A percentile compares a stretch with the other conserved stretches of the same genome.
These are phyloP conservation scores for Millerago galiae DNA, from an alignment of 805 yeast species.

Conservation along the genomic window DNA sequence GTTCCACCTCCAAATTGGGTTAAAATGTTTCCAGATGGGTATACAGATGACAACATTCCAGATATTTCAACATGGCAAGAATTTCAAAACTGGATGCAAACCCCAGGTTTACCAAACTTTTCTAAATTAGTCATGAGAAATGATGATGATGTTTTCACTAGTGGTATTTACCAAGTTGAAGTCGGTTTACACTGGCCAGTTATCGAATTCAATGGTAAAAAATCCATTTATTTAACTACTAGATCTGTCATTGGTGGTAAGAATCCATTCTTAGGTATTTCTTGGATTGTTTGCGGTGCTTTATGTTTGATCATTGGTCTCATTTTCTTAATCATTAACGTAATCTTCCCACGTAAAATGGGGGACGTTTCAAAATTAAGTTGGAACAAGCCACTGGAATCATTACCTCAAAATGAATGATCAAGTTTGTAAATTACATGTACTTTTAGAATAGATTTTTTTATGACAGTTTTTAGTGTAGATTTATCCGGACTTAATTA, in stretches of 20 bases:
- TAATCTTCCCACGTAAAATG: constrained; percentile 60
- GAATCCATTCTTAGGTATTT: constrained; percentile 63
- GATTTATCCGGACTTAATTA: background rate
- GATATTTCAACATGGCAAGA: constrained; percentile 62
- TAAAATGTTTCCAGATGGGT: constrained; percentile 65
- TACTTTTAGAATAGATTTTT: background rate
- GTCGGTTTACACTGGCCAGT: constrained; percentile 81
- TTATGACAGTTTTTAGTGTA: too few relatives aligned
- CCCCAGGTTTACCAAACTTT: constrained; percentile 66
- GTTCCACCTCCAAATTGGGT: constrained; percentile 85
- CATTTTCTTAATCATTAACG: constrained; percentile 44
- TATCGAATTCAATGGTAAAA: constrained; percentile 56
- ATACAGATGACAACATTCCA: constrained; percentile 62
- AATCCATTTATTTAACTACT: constrained; percentile 60
- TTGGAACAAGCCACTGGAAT: constrained; percentile 48
- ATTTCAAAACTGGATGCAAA: constrained; percentile 83
- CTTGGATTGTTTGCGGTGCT: constrained; percentile 73
- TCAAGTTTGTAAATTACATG: background rate
- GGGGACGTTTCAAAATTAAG: constrained; percentile 69
- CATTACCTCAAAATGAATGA: background rate
- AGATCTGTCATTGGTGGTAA: constrained; percentile 73
- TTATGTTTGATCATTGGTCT: constrained; percentile 55
- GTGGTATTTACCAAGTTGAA: constrained; percentile 57
- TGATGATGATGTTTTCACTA: constrained; percentile 43
- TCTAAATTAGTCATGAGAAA: constrained; percentile 62